Percentiles rank a stretch among this genome's conserved stretches.
Evolutionary conservation across 805 yeast species (phyloP).

Genomic region (Saturnispora mendoncae): DNA sequence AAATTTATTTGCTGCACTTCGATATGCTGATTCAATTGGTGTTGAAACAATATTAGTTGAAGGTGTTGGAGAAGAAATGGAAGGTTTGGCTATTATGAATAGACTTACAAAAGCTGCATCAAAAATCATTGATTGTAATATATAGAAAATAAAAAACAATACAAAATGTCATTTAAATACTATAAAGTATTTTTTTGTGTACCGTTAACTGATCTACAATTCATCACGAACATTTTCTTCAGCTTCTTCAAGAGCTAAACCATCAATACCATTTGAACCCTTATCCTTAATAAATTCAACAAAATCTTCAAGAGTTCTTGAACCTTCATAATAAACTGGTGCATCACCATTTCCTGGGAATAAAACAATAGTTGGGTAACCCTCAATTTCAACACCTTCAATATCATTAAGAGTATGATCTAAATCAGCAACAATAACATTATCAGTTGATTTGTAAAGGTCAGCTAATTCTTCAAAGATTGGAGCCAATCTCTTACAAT

Average conservation of each 20-base stretch:
- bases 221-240: conserved; percentile 21
- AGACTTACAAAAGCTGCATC: conserved; percentile 78
- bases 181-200: too few relatives aligned
- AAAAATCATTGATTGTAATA: conserved; percentile 23
- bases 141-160: background rate
- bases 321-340: conserved; percentile 58
- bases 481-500: conserved; percentile 67
- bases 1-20: conserved; percentile 60
- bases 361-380: conserved; percentile 87
- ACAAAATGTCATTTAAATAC: background rate
- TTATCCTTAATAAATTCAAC: conserved; percentile 61
- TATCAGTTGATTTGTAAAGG: conserved; percentile 44
- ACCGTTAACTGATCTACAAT: conserved; percentile 12
- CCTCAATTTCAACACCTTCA: conserved; percentile 59
- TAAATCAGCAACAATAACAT: conserved; percentile 69
- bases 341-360: conserved; percentile 76
- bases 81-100: conserved; percentile 94
- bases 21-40: conserved; percentile 57
- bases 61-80: conserved; percentile 63
- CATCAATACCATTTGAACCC: conserved; percentile 60
- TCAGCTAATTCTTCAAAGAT: conserved; percentile 72
- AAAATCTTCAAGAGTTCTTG: conserved; percentile 66
- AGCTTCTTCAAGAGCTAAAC: conserved; percentile 22
- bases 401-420: conserved; percentile 91
- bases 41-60: conserved; percentile 76